These are phyloP conservation scores for Plicaturopsis crispa DNA, from an alignment of 768 basidiomycete species.

Conservation along the genomic window DNA sequence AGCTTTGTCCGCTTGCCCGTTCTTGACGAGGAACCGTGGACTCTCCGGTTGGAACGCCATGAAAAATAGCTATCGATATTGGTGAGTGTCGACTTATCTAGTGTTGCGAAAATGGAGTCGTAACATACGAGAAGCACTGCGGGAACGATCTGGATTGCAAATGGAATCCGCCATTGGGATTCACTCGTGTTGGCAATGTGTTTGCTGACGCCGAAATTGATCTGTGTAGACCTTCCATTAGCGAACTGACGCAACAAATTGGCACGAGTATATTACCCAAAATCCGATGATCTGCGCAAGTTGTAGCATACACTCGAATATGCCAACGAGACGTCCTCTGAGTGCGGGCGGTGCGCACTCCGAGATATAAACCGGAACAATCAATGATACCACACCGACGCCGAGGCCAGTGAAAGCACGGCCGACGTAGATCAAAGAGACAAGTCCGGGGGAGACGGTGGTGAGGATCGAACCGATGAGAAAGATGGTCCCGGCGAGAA, in stretches of 20 bases:
- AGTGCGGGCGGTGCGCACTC: not conserved
- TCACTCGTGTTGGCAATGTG: not conserved
- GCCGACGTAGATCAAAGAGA: constrained; percentile 6
- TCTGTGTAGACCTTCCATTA: no score
- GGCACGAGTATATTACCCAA: not conserved
- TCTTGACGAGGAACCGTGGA: not conserved
- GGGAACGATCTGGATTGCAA: not conserved
- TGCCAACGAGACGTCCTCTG: not conserved
- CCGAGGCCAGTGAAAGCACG: constrained; percentile 6
- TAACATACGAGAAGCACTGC: not conserved
- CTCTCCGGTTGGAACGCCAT: not conserved
- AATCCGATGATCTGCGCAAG: not conserved
- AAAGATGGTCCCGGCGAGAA: no score
- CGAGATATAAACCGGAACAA: constrained; percentile 8
- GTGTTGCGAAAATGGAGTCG: no score
- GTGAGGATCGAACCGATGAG: no score
- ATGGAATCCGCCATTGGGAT: not conserved
- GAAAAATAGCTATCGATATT: not conserved
- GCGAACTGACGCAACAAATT: no score
- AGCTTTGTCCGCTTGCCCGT: not conserved
- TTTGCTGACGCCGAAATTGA: no score
- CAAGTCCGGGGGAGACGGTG: no score
- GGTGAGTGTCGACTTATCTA: no score
- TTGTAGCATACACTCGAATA: not conserved
- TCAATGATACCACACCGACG: constrained; percentile 6